Conservation (phyloP, 179 eudicot species). For the Beta lomatogona region DNA sequence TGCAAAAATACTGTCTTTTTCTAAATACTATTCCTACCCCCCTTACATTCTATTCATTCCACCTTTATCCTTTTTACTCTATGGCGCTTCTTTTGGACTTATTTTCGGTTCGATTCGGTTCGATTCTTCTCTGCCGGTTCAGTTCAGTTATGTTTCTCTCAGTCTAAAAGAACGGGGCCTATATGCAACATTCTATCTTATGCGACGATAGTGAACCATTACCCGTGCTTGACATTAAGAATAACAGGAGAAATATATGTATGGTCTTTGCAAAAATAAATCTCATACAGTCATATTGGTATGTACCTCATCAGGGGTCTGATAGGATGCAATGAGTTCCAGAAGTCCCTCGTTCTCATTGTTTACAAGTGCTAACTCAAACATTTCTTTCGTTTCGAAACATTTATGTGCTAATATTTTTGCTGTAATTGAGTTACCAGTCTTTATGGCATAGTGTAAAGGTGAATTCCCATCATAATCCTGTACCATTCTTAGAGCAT, state of each 20-base stretch:
- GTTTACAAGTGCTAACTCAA: neutral
- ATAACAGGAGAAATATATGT: neutral
- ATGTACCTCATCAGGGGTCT: neutral
- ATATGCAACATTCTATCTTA: too few relatives aligned
- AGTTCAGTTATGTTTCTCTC: too few relatives aligned
- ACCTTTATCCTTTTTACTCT: too few relatives aligned
- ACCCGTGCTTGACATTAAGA: neutral
- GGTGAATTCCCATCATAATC: conserved; percentile 21
- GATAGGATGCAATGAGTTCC: neutral
- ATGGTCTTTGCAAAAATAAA: too few relatives aligned
- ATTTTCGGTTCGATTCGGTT: too few relatives aligned
- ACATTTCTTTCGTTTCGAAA: neutral
- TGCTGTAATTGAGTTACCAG: conserved; percentile 7
- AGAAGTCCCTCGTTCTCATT: neutral
- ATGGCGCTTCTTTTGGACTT: too few relatives aligned
- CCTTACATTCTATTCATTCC: too few relatives aligned
- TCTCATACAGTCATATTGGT: too few relatives aligned
- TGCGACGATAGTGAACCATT: too few relatives aligned
- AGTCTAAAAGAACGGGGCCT: too few relatives aligned
- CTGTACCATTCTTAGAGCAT: neutral
- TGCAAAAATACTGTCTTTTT: neutral
- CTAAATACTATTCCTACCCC: too few relatives aligned
- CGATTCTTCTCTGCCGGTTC: too few relatives aligned
- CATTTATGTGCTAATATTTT: neutral
- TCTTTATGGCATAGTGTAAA: conserved; percentile 16